Percentiles rank a stretch among this genome's conserved stretches.
phyloP scores from a whole-genome alignment of 2,329 filamentous ascomycete genomes.

The Massarina eburnea region DNA sequence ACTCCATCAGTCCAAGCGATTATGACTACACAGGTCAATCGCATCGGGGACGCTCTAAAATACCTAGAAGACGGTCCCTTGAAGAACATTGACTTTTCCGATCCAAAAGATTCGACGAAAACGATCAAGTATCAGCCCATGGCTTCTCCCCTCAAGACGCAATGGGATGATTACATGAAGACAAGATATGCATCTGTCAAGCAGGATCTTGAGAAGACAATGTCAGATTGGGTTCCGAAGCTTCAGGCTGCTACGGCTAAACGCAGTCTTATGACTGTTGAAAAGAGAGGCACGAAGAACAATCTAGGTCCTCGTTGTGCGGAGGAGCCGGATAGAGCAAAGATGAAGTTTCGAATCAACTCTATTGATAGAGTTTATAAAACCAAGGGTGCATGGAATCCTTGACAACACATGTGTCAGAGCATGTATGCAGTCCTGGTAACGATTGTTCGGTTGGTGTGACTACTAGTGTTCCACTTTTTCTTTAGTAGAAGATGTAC shows the following conservation, averaged over 20 bases:
- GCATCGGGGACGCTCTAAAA: background rate
- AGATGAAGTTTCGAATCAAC: background rate
- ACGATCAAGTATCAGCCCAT: background rate
- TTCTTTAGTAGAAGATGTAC: no score
- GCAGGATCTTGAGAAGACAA: background rate
- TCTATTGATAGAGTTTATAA: background rate
- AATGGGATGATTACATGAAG: background rate
- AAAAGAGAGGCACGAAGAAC: background rate
- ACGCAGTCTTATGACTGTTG: background rate
- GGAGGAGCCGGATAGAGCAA: background rate
- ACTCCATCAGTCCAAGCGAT: background rate
- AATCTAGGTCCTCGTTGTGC: background rate
- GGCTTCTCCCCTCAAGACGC: background rate
- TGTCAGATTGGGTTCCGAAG: background rate
- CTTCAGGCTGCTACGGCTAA: background rate
- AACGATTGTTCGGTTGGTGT: no score
- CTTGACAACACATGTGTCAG: no score
- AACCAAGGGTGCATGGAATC: background rate
- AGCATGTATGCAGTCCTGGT: no score
- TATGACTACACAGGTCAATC: background rate
- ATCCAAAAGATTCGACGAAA: background rate
- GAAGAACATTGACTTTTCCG: background rate
- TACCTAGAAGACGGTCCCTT: background rate
- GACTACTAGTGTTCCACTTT: no score
- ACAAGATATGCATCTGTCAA: background rate